Conservation (phyloP, 140 eudicot genomes). For the Ambrosia hybrid region DNA sequence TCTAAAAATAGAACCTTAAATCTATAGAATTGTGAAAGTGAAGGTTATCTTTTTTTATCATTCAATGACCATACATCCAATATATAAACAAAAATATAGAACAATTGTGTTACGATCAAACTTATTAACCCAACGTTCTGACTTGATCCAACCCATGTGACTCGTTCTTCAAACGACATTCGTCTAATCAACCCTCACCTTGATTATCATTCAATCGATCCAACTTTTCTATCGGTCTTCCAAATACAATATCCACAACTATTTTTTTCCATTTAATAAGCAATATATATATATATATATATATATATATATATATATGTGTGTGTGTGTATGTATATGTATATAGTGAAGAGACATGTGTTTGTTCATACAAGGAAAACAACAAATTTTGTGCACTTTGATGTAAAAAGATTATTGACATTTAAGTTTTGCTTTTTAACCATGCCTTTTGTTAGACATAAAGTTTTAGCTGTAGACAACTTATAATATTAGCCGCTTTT, state of each 20-base stretch:
- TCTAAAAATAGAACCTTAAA: too few species aligned
- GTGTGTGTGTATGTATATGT: not conserved
- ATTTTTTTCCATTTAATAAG: not conserved
- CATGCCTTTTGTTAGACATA: slow-evolving; percentile 11
- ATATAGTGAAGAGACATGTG: slow-evolving; percentile 34
- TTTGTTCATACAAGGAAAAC: slow-evolving; percentile 21
- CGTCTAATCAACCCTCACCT: not conserved
- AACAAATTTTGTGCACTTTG: slow-evolving; percentile 38
- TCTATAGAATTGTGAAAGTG: too few species aligned
- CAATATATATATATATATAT: not conserved
- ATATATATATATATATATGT: not conserved
- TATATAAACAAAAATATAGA: not conserved
- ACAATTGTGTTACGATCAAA: not conserved
- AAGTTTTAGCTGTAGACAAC: slow-evolving; percentile 20
- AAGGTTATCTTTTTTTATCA: too few species aligned
- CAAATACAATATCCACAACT: not conserved
- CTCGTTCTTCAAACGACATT: slow-evolving; percentile 8
- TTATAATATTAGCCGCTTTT: slow-evolving; percentile 5
- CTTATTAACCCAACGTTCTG: not conserved
- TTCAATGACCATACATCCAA: too few species aligned
- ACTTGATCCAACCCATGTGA: slow-evolving; percentile 6
- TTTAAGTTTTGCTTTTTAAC: slow-evolving; percentile 23
- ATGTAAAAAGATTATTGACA: slow-evolving; percentile 22
- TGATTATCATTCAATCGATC: not conserved
- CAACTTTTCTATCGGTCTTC: not conserved